Evolutionary conservation across 2,329 filamentous ascomycete genomes (phyloP).

Genomic region (Sclerotinia minor): DNA sequence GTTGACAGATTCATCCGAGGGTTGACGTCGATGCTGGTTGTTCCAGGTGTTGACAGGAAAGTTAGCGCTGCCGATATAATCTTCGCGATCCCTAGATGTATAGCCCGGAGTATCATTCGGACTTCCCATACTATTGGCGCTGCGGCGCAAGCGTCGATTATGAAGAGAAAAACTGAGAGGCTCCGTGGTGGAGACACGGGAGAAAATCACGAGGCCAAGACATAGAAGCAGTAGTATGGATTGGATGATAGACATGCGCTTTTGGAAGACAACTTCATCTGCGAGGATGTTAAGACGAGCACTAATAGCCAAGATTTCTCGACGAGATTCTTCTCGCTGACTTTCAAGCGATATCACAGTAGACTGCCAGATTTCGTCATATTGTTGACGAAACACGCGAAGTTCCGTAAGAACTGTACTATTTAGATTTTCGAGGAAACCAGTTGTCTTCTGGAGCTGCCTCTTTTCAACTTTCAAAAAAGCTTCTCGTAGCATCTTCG

Average conservation of each 20-base stretch:
- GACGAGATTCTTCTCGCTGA: conserved; percentile 80
- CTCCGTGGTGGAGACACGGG: conserved; percentile 47
- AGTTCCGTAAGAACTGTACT: conserved; percentile 81
- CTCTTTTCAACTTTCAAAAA: conserved; percentile 84
- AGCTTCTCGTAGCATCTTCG: conserved; percentile 82
- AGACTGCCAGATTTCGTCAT: conserved; percentile 95
- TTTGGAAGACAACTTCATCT: conserved; percentile 86
- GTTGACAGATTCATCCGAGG: conserved; percentile 24
- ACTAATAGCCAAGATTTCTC: conserved; percentile 80
- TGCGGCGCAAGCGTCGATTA: conserved; percentile 32
- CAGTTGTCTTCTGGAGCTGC: conserved; percentile 78
- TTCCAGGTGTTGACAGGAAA: conserved; percentile 10
- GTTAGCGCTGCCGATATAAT: conserved; percentile 10
- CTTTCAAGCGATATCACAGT: conserved; percentile 89
- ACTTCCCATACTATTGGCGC: conserved; percentile 30
- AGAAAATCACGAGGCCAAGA: conserved; percentile 84
- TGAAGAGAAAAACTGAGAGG: conserved; percentile 33
- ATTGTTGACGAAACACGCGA: conserved; percentile 75
- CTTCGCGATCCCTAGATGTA: conserved; percentile 12
- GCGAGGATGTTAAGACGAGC: conserved; percentile 81
- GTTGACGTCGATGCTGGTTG: conserved; percentile 20
- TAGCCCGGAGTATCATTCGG: conserved; percentile 35
- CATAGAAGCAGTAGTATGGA: conserved; percentile 84
- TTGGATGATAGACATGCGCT: conserved; percentile 91
- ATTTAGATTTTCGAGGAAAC: conserved; percentile 84